Evolutionary conservation across 2,329 filamentous ascomycete species (phyloP).

Genomic region (Verticillium nonalfalfae): DNA sequence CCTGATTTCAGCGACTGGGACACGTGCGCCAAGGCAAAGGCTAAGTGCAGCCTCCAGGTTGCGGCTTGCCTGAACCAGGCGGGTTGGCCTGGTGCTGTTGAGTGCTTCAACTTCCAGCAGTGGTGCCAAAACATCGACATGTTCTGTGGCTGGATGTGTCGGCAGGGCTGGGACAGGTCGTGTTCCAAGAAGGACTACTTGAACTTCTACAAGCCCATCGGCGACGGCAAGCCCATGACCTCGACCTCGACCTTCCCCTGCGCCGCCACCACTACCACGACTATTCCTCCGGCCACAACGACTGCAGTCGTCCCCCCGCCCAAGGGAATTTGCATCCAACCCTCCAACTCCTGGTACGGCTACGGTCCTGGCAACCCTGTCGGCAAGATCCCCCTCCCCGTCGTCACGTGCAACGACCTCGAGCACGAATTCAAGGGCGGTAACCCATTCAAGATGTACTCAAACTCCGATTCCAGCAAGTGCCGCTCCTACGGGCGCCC

Average conservation of each 20-base stretch:
- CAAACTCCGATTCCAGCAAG: slow-evolving; percentile 28
- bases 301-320: slow-evolving; percentile 33
- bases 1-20: slow-evolving; percentile 37
- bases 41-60: slow-evolving; percentile 39
- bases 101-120: slow-evolving; percentile 42
- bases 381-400: slow-evolving; percentile 43
- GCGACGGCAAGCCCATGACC: slow-evolving; percentile 21
- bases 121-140: slow-evolving; percentile 41
- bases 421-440: slow-evolving; percentile 27
- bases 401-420: slow-evolving; percentile 49
- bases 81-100: slow-evolving; percentile 39
- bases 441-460: slow-evolving; percentile 49
- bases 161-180: slow-evolving; percentile 19
- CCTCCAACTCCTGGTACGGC: slow-evolving; percentile 50
- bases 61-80: slow-evolving; percentile 45
- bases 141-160: slow-evolving; percentile 36
- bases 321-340: slow-evolving; percentile 47
- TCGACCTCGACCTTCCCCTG: slow-evolving; percentile 21
- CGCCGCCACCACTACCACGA: slow-evolving; percentile 21
- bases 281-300: slow-evolving; percentile 16
- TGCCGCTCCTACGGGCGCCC: slow-evolving; percentile 37
- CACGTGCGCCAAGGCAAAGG: slow-evolving; percentile 33
- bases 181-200: slow-evolving; percentile 38
- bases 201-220: slow-evolving; percentile 31
- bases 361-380: slow-evolving; percentile 60